A percentile compares a stretch with the other conserved stretches of the same genome.
Evolutionary conservation across 148 eudicot species (phyloP).

Genomic region (Silene latifolia): DNA sequence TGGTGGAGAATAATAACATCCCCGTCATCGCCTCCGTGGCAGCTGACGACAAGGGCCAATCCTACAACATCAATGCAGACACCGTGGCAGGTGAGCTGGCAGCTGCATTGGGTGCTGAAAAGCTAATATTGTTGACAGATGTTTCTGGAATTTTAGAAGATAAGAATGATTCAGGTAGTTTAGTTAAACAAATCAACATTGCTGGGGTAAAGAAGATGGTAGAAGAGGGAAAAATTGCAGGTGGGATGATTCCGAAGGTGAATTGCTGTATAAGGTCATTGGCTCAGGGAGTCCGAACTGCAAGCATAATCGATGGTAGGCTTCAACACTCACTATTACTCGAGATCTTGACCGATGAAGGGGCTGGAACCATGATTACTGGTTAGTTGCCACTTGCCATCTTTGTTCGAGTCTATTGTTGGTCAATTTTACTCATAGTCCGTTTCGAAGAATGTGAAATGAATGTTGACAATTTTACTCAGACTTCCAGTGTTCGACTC

Average conservation of each 20-base stretch:
- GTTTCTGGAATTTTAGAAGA: conserved; percentile 75
- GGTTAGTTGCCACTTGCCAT: conserved; percentile 30
- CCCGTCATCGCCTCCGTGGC: conserved; percentile 85
- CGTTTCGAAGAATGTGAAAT: background rate
- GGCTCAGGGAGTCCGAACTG: conserved; percentile 73
- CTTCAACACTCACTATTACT: conserved; percentile 65
- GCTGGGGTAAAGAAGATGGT: conserved; percentile 69
- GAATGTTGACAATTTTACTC: background rate
- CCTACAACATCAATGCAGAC: conserved; percentile 76
- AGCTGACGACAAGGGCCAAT: conserved; percentile 57
- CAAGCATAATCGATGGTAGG: conserved; percentile 78
- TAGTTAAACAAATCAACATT: conserved; percentile 73
- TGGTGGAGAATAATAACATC: conserved; percentile 49
- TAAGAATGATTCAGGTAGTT: conserved; percentile 47
- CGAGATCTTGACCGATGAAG: conserved; percentile 73
- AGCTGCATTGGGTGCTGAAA: conserved; percentile 77
- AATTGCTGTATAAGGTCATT: conserved; percentile 71
- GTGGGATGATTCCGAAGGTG: conserved; percentile 91
- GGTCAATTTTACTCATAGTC: background rate
- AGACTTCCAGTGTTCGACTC: background rate
- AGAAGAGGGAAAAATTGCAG: conserved; percentile 68
- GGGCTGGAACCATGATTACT: conserved; percentile 86
- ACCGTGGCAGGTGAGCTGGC: conserved; percentile 82
- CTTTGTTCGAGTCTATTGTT: background rate
- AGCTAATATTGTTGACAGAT: conserved; percentile 72